Conservation (phyloP, 768 basidiomycete genomes). For the Tulasnella sp. region DNA sequence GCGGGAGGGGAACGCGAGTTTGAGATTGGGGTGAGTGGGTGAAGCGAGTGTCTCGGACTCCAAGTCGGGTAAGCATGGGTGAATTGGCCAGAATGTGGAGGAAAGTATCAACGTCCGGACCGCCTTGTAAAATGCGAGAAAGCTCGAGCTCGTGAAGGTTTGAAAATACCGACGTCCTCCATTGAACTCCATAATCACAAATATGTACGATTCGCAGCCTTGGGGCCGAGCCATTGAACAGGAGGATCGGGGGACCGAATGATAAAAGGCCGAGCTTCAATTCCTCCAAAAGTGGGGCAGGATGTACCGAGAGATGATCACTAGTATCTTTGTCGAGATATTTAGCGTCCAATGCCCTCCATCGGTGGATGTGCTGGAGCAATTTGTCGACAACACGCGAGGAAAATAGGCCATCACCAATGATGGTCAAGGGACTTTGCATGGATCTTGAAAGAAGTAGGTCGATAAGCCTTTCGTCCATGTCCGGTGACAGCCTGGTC, state of each 20-base stretch:
- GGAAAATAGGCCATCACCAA: background rate
- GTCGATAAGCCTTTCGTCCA: background rate
- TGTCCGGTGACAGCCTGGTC: background rate
- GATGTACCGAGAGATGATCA: background rate
- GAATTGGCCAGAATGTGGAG: background rate
- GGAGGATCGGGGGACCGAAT: background rate
- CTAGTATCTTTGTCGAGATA: background rate
- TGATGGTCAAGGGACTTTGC: background rate
- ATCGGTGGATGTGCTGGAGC: background rate
- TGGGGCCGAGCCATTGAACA: background rate
- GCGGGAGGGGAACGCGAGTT: background rate
- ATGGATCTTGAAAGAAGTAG: background rate
- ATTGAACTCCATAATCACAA: background rate
- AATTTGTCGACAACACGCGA: background rate
- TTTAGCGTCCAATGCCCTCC: background rate
- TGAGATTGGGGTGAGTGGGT: background rate
- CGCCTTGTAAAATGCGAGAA: background rate
- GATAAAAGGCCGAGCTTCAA: background rate
- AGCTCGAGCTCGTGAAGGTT: background rate
- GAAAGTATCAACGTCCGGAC: background rate
- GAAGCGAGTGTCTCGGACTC: background rate
- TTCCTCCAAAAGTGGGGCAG: background rate
- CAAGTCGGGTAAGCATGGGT: background rate
- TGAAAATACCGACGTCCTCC: background rate
- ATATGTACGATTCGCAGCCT: background rate